phyloP scores from a whole-genome alignment of 1,284 basidiomycete species.

The Cryptococcus depauperatus region DNA sequence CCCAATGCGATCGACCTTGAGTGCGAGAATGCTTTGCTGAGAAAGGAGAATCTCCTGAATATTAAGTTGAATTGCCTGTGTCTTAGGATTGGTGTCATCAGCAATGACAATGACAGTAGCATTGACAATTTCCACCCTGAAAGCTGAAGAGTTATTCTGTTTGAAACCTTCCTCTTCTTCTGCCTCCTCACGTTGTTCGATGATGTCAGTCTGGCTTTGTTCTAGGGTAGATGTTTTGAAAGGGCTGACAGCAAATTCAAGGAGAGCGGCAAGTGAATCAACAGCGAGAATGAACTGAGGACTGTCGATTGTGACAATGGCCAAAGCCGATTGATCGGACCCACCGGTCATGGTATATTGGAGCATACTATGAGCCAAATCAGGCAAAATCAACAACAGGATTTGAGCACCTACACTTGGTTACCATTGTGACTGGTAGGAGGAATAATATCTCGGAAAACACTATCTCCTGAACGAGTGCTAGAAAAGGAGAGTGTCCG shows the following conservation, averaged over 20 bases:
- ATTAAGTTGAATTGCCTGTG: slow-evolving; percentile 79
- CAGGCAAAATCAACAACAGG: not conserved
- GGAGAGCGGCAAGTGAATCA: slow-evolving; percentile 81
- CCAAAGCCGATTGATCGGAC: slow-evolving; percentile 55
- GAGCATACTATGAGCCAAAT: slow-evolving; percentile 55
- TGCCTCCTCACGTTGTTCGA: slow-evolving; percentile 22
- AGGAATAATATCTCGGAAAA: slow-evolving; percentile 92
- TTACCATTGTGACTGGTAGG: slow-evolving; percentile 81
- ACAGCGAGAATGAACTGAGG: slow-evolving; percentile 90
- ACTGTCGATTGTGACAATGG: slow-evolving; percentile 82
- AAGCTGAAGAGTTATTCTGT: slow-evolving; percentile 43
- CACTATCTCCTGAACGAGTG: slow-evolving; percentile 70
- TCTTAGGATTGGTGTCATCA: slow-evolving; percentile 67
- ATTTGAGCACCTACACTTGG: slow-evolving; percentile 52
- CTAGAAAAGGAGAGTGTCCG: slow-evolving; percentile 88
- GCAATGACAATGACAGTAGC: slow-evolving; percentile 85
- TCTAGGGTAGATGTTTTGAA: slow-evolving; percentile 42
- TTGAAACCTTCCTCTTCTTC: slow-evolving; percentile 25
- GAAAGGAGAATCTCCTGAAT: slow-evolving; percentile 83
- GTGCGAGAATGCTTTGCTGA: slow-evolving; percentile 79
- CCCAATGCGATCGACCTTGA: slow-evolving; percentile 74
- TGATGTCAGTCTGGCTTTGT: not conserved
- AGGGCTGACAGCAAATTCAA: slow-evolving; percentile 73
- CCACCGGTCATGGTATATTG: slow-evolving; percentile 71
- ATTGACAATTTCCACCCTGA: slow-evolving; percentile 85